These are phyloP conservation scores for Fusarium pseudonygamai DNA, from an alignment of 2,329 filamentous ascomycete species.

Conservation along the genomic window DNA sequence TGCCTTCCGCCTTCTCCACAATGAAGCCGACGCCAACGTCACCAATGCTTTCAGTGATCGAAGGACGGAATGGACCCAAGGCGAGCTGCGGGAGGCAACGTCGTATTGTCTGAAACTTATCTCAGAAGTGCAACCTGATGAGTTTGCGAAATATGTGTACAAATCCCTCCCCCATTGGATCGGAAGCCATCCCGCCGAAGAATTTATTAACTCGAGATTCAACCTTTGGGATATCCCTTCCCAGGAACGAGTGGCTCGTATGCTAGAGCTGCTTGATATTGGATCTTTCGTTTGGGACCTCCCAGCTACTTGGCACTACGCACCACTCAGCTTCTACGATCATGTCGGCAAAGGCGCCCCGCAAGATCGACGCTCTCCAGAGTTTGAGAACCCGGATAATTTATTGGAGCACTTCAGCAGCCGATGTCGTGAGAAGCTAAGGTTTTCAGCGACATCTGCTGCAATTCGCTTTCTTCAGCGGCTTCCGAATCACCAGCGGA, in stretches of 20 bases:
- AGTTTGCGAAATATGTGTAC: background rate
- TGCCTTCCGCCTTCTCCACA: accelerated
- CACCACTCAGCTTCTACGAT: accelerated
- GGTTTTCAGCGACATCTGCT: constrained; percentile 18
- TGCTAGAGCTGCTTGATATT: background rate
- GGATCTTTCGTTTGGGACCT: background rate
- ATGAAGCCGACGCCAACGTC: accelerated
- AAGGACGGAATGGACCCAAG: background rate
- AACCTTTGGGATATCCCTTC: background rate
- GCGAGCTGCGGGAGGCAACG: background rate
- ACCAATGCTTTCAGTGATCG: accelerated
- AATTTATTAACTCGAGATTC: background rate
- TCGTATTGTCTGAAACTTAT: background rate
- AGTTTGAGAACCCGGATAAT: background rate
- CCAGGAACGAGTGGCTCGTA: accelerated
- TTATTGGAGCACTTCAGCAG: background rate
- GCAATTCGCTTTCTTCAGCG: constrained; percentile 13
- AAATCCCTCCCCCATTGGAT: background rate
- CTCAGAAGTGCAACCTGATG: background rate
- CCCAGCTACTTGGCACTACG: background rate
- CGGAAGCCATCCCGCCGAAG: background rate
- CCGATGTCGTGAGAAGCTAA: background rate
- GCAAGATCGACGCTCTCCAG: background rate
- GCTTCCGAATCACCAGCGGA: background rate
- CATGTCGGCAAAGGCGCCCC: background rate